Evolutionary conservation across 2,329 filamentous ascomycete species (phyloP).

Genomic region (Cladosporium velox): DNA sequence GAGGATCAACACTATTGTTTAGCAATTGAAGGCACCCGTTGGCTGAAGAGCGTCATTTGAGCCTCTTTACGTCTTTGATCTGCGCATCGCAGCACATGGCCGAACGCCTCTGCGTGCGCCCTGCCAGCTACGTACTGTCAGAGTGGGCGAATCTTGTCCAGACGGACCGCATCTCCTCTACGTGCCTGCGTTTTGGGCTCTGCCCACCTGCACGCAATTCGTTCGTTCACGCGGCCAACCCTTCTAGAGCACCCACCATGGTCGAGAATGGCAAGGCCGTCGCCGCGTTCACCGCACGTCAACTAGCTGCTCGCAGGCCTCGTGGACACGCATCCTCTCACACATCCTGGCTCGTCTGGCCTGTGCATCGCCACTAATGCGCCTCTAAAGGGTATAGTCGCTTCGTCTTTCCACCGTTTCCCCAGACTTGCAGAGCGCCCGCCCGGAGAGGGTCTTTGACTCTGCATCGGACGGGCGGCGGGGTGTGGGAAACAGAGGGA

Average conservation of each 20-base stretch:
- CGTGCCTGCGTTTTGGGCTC: constrained; percentile 16
- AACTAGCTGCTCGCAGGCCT: constrained; percentile 3
- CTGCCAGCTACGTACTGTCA: constrained; percentile 1
- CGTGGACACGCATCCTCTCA: constrained; percentile 14
- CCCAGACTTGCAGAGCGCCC: constrained; percentile 20
- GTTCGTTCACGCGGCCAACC: constrained; percentile 11
- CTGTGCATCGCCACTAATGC: constrained; percentile 17
- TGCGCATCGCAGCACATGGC: constrained; percentile 1
- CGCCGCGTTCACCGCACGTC: not conserved
- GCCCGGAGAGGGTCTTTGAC: constrained; percentile 19
- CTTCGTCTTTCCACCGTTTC: constrained; percentile 17
- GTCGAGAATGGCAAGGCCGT: not conserved
- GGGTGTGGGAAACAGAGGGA: constrained; percentile 10
- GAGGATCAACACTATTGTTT: not conserved
- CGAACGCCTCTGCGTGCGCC: not conserved
- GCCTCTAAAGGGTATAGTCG: constrained; percentile 13
- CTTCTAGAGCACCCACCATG: constrained; percentile 15
- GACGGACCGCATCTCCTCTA: constrained; percentile 17
- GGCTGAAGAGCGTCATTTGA: constrained; percentile 3
- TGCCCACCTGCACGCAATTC: constrained; percentile 16
- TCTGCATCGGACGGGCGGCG: constrained; percentile 20
- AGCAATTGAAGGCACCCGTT: not conserved
- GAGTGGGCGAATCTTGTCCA: not conserved
- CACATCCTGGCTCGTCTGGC: constrained; percentile 9
- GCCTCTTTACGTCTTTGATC: constrained; percentile 7